These are phyloP conservation scores for Vigna trinervia DNA, from an alignment of 306 rosid genomes.

Conservation along the genomic window DNA sequence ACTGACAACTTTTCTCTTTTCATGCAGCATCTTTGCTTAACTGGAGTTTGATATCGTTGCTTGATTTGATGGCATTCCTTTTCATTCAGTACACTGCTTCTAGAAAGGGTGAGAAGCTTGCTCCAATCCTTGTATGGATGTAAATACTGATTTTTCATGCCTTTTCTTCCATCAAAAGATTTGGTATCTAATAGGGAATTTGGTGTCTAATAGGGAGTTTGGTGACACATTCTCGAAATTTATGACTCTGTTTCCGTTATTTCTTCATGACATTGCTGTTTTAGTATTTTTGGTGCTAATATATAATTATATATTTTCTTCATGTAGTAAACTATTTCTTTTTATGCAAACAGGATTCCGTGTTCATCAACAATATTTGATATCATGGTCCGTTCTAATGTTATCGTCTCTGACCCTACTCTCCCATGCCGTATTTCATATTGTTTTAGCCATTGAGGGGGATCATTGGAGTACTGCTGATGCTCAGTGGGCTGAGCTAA, in stretches of 20 bases:
- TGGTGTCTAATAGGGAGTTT: slow-evolving; percentile 17
- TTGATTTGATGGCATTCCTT: slow-evolving; percentile 55
- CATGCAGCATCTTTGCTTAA: slow-evolving; percentile 54
- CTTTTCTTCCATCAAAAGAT: neutral
- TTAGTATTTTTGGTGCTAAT: slow-evolving; percentile 26
- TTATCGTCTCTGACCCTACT: slow-evolving; percentile 68
- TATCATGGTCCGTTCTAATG: slow-evolving; percentile 72
- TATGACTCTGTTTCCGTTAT: slow-evolving; percentile 17
- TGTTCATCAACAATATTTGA: slow-evolving; percentile 57
- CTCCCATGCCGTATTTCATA: slow-evolving; percentile 70
- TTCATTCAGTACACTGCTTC: slow-evolving; percentile 50
- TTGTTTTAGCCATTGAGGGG: slow-evolving; percentile 69
- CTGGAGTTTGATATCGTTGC: slow-evolving; percentile 56
- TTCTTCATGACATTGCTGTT: slow-evolving; percentile 18
- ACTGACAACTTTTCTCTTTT: slow-evolving; percentile 24
- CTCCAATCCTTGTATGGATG: slow-evolving; percentile 28
- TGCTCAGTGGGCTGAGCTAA: slow-evolving; percentile 78
- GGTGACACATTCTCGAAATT: neutral
- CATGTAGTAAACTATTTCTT: slow-evolving; percentile 9
- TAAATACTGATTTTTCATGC: slow-evolving; percentile 12
- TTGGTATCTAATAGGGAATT: slow-evolving; percentile 11
- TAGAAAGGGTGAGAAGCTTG: slow-evolving; percentile 52
- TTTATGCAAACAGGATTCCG: slow-evolving; percentile 59
- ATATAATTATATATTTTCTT: slow-evolving; percentile 23
- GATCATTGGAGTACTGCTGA: slow-evolving; percentile 58